Base-by-base conservation (phyloP, 768 basidiomycete genomes). In the Lactifluus hygrophoroides region DNA sequence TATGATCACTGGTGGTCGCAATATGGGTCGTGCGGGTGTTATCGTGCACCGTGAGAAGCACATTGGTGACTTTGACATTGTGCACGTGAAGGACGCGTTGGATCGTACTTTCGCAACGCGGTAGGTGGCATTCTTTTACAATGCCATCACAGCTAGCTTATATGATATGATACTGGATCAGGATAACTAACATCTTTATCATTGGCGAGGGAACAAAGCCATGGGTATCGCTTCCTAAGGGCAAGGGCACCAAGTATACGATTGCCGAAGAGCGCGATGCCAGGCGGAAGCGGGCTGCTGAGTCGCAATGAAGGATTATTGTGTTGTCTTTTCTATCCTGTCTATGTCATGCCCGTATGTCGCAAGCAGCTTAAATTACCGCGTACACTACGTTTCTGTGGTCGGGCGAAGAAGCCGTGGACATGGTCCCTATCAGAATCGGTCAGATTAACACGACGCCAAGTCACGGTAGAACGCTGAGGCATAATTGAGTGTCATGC, bases 21-120 rank as follows among this genome's bases (percentile, higher is more conserved):
- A 98, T 86, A 97, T 97, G 93, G 96, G 96, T 65, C 85, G 96
- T 77, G 89, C 86, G 57, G 96, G 96, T 77, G 84, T 93, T 63
- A 96, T 99, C 69, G 85, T 92, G 52, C 91, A 95, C 78, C 83
- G 89, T 66, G 96, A 98, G 81, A 93, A 93, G 79, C 96, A 98
- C 74, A 77, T 91, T 65, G 96, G 96, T 73, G 95, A 94, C 63
- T 98, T 94, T 76, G 96, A 99, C 76, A 98, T 99, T 61, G 91
- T 97, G 58, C 95, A 97, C 70, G 90, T 97, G 68, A 94, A 90
- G 76, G 96, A 97, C 71, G 86, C 90, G 49, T 78, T 95, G 63
- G 95, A 96, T 72, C 81, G 92, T 71, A 93, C 92, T 49, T 99
- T 98, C 69, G 94, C 96, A 64, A 99, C 96, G 67, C 92, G 95